Base-by-base conservation (phyloP, 2,329 filamentous ascomycete species). In the Helminthosporium solani region DNA sequence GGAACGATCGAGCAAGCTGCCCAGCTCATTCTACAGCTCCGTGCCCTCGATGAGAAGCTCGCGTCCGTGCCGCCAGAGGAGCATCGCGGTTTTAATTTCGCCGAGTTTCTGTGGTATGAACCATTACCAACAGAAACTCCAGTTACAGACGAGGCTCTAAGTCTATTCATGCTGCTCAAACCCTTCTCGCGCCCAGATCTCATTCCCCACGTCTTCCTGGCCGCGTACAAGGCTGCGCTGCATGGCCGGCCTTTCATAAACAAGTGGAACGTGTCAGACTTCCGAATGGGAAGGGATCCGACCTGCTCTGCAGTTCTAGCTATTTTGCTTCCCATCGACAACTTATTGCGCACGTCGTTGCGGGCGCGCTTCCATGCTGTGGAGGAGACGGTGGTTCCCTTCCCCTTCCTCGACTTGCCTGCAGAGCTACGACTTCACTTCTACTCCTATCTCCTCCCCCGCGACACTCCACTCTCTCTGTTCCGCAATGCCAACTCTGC, bases 401-500 rank as follows among this genome's bases (percentile, higher is more conserved):
- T 64, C 30, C 47, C 58, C 2, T 56, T 65, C 44, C 49, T 60
- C 8, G 39, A 34, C 1, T 47, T 65, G 7, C 60, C 60, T 1
- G 47, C 57, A 19, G 60, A 65, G 40, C 52, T 65, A 8, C 54
- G 60, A 2, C 51, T 61, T 2, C 47, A 56, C 2, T 31, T 60
- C 0, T 64, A 61, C 37, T 51, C 53, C 1, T 42, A 51, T 21
- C 28, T 57, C 12, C 30, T 60, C 3, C 61, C 59, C 11, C 48
- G 49, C n/a, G 38, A 51, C 15, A 31, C 46, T 8, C 48, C 50
- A 15, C 35, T 57, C 16, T 12, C 44, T 16, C 33, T 49, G 15
- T 30, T 38, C 7, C 30, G 18, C 35, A 6, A 18, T 23, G 7
- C 19, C 35, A 23, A 7, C 23, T 16, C 7, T 31, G 8, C 18